phyloP scores from a whole-genome alignment of 1,284 basidiomycete species.

The Takashimella koratensis region DNA sequence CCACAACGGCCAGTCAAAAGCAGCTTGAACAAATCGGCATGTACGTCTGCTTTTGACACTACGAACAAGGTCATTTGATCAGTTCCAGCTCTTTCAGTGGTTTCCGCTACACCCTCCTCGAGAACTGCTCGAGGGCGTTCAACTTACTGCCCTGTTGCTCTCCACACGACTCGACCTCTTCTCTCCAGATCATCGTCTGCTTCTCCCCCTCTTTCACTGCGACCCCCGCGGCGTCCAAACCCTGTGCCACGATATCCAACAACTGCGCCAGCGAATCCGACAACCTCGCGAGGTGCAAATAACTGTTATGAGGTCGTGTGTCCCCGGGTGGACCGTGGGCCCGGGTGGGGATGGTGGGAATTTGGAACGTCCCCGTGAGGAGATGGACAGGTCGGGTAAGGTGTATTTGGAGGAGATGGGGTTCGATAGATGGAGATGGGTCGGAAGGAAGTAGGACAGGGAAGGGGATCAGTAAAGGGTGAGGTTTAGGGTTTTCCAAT shows the following conservation, averaged over 20 bases:
- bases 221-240: slow-evolving; percentile 26
- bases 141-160: slow-evolving; percentile 41
- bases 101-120: too few relatives aligned
- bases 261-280: slow-evolving; percentile 25
- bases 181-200: slow-evolving; percentile 43
- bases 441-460: slow-evolving; percentile 28
- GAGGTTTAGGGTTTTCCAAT: slow-evolving; percentile 12
- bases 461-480: slow-evolving; percentile 25
- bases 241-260: slow-evolving; percentile 32
- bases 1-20: slow-evolving; percentile 39
- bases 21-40: slow-evolving; percentile 42
- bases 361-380: slow-evolving; percentile 33
- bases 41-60: slow-evolving; percentile 32
- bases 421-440: slow-evolving; percentile 7
- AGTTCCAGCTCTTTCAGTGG: neutral
- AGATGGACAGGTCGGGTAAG: slow-evolving; percentile 5
- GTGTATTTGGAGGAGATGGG: neutral
- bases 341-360: neutral
- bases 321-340: too few relatives aligned
- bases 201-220: slow-evolving; percentile 37
- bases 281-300: slow-evolving; percentile 22
- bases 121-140: neutral
- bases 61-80: neutral
- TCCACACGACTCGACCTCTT: slow-evolving; percentile 42
- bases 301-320: neutral